phyloP scores from a whole-genome alignment of 805 yeast species.

The Pichia eremophila region DNA sequence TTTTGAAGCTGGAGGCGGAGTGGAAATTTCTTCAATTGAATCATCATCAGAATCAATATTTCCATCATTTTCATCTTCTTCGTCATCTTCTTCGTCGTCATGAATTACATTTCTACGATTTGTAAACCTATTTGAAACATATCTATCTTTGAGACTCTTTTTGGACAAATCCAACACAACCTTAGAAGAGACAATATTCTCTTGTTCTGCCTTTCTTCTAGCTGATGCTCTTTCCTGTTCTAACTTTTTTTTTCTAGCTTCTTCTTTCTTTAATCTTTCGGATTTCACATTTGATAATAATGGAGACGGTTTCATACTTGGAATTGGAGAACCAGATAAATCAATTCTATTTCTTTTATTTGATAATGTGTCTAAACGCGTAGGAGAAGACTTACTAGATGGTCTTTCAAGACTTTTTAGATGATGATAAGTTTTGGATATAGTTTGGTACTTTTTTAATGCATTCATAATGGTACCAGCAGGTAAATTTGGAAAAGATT shows the following conservation, averaged over 20 bases:
- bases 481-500: slow-evolving; percentile 25
- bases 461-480: slow-evolving; percentile 24
- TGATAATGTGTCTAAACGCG: background rate
- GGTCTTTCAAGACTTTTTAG: slow-evolving; percentile 9
- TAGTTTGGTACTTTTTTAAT: slow-evolving; percentile 22
- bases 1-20: background rate
- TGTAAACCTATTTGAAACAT: slow-evolving; percentile 3
- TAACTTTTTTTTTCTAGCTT: background rate
- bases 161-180: slow-evolving; percentile 14
- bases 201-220: slow-evolving; percentile 11
- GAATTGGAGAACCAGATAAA: background rate
- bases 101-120: background rate
- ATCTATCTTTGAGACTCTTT: slow-evolving; percentile 18
- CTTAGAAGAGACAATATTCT: slow-evolving; percentile 21
- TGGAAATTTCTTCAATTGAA: slow-evolving; percentile 5
- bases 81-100: slow-evolving; percentile 7
- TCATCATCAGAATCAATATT: slow-evolving; percentile 2
- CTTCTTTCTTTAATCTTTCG: background rate
- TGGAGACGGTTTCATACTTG: slow-evolving; percentile 8
- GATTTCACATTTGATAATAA: slow-evolving; percentile 6
- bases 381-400: background rate
- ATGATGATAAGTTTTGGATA: slow-evolving; percentile 24
- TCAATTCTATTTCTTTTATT: background rate
- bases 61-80: slow-evolving; percentile 3
- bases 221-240: slow-evolving; percentile 3